Base-by-base conservation (phyloP, 2,329 filamentous ascomycete genomes). In the Blastomyces parvus region DNA sequence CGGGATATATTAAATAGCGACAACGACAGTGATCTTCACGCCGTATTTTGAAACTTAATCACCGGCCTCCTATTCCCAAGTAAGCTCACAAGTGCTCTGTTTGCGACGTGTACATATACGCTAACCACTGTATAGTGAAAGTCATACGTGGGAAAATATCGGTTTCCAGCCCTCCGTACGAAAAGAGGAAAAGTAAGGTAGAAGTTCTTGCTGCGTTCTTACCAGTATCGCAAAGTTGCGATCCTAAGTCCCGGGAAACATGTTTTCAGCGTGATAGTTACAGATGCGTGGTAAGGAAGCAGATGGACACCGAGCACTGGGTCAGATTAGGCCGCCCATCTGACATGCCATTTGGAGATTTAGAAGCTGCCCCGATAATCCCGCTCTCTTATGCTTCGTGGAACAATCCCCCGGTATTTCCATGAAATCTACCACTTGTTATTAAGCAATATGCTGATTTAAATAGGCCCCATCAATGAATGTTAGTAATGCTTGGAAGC, bases 401-500 rank as follows among this genome's bases (percentile, higher is more conserved):
- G 55, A 40, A 58, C 5, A 2, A 27, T 27, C 33, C 6, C 6
- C 36, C 19, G 55, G 55, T 42, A 58, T 38, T 25, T 25, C 19
- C 30, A 36, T 25, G n/a, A n/a, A n/a, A n/a, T n/a, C n/a, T n/a
- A n/a, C n/a, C n/a, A n/a, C n/a, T n/a, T n/a, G n/a, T n/a, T 58
- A 17, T 38, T 14, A 42, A 22, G 30, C 55, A 58, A 25, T 13
- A 58, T 58, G 55, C 55, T 58, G 19, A 58, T 58, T 58, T 58
- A 40, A n/a, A n/a, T n/a, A n/a, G n/a, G n/a, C n/a, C n/a, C n/a
- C n/a, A n/a, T n/a, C n/a, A n/a, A n/a, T n/a, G n/a, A 42, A 40
- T 58, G n/a, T 42, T 42, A 42, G 7, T 14, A 42, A 58, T 13
- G 36, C n/a, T 22, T 58, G 36, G 55, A 11, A 56, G 55, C 9